Conservation (phyloP, 495 filamentous ascomycete species). For the Aspergillus nidulans region DNA sequence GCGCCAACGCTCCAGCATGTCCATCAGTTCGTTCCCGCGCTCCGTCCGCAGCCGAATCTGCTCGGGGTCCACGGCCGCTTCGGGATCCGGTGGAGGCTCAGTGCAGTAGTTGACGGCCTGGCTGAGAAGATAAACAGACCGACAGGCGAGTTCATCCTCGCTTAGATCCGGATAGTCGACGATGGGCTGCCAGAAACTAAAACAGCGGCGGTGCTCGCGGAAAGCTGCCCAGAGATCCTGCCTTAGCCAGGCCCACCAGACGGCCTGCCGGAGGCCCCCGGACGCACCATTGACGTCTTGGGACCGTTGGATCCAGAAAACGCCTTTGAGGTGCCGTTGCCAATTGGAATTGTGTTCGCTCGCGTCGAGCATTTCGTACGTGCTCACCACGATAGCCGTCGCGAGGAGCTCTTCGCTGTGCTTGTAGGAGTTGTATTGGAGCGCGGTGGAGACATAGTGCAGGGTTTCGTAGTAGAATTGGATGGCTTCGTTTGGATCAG, state of each 20-base stretch:
- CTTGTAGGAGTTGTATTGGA: constrained; percentile 22
- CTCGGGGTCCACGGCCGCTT: neutral
- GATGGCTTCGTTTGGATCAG: constrained; percentile 17
- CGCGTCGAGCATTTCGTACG: constrained; percentile 29
- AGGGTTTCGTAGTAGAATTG: constrained; percentile 29
- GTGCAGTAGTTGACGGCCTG: constrained; percentile 16
- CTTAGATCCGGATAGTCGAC: constrained; percentile 14
- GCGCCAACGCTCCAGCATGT: constrained; percentile 27
- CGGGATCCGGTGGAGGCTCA: constrained; percentile 12
- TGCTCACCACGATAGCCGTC: constrained; percentile 24
- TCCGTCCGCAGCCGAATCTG: constrained; percentile 13
- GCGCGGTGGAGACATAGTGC: constrained; percentile 24
- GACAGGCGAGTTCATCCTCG: constrained; percentile 9
- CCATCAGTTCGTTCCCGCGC: constrained; percentile 18
- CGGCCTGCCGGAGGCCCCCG: constrained; percentile 23
- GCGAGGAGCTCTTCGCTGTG: constrained; percentile 22
- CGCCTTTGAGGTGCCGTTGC: constrained; percentile 27
- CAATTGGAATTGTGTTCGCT: constrained; percentile 21
- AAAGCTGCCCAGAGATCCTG: constrained; percentile 29
- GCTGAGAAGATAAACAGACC: constrained; percentile 9
- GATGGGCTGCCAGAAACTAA: constrained; percentile 23
- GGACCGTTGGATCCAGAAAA: constrained; percentile 27
- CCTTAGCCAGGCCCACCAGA: constrained; percentile 33
- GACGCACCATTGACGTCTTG: constrained; percentile 25
- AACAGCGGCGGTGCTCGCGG: constrained; percentile 25